These are phyloP conservation scores for Candida chilensis DNA, from an alignment of 805 yeast genomes.

Conservation along the genomic window DNA sequence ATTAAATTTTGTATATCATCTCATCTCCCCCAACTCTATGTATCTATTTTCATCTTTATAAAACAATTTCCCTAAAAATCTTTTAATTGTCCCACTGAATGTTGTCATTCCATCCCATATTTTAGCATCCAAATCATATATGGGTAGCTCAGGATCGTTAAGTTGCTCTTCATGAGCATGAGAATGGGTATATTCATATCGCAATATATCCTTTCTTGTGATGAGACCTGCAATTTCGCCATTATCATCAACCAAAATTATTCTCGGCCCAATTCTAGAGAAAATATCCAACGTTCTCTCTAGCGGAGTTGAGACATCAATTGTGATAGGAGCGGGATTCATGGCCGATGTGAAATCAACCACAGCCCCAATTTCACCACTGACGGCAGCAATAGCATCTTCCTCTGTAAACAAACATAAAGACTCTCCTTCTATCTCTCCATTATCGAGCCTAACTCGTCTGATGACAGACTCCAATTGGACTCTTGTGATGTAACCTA, in stretches of 20 bases:
- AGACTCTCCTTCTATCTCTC: no score
- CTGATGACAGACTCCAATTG: conserved; percentile 11
- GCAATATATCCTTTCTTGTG: conserved; percentile 75
- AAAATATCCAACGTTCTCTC: conserved; percentile 62
- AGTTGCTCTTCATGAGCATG: conserved; percentile 7
- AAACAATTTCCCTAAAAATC: conserved; percentile 17
- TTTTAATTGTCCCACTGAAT: conserved; percentile 8
- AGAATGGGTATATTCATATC: conserved; percentile 41
- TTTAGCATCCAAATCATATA: conserved; percentile 16
- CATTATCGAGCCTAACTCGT: conserved; percentile 11
- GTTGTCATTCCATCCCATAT: conserved; percentile 23
- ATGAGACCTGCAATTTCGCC: conserved; percentile 67
- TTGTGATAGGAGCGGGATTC: conserved; percentile 54
- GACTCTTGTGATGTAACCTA: not conserved
- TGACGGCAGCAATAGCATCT: not conserved
- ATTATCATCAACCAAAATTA: conserved; percentile 53
- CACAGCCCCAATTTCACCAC: conserved; percentile 3
- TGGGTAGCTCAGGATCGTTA: conserved; percentile 5
- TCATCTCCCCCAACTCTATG: conserved; percentile 3
- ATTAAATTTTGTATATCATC: conserved; percentile 1
- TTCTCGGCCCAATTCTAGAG: conserved; percentile 70
- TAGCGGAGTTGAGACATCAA: conserved; percentile 43
- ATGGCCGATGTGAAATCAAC: conserved; percentile 20
- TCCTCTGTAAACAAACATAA: conserved; percentile 9
- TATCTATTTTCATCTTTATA: conserved; percentile 19